Evolutionary conservation across 192 early-diverging fungal species (phyloP).

Genomic region (Geranomyces michiganensis): DNA sequence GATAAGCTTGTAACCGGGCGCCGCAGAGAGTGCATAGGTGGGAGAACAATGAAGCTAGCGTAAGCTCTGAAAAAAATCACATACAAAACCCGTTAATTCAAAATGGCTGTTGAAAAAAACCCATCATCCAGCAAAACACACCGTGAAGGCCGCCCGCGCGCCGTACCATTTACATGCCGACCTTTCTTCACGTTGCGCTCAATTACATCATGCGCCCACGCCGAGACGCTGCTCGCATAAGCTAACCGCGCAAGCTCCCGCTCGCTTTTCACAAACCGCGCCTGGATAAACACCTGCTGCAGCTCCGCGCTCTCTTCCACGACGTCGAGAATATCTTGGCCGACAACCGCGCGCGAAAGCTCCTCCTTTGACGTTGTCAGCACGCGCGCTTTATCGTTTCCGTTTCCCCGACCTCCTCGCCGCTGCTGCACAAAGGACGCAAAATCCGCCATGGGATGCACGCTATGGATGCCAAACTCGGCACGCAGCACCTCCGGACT

Average conservation of each 20-base stretch:
- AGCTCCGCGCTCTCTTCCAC: constrained; percentile 44
- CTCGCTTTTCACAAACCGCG: constrained; percentile 79
- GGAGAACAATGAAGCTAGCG: constrained; percentile 76
- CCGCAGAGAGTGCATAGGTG: constrained; percentile 62
- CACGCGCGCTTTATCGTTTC: background rate
- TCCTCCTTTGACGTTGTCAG: constrained; percentile 14
- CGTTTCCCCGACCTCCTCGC: background rate
- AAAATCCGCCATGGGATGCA: background rate
- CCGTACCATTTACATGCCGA: constrained; percentile 35
- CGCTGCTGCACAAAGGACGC: background rate
- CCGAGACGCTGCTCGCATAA: constrained; percentile 55
- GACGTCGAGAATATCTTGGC: background rate
- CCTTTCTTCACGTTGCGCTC: constrained; percentile 61
- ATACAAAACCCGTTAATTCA: no score
- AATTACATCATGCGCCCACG: constrained; percentile 40
- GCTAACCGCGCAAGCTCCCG: constrained; percentile 74
- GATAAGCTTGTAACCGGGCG: constrained; percentile 74
- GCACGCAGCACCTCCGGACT: background rate
- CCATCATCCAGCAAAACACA: background rate
- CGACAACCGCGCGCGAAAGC: background rate
- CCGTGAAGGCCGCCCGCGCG: background rate
- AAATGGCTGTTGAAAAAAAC: background rate
- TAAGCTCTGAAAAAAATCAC: constrained; percentile 65
- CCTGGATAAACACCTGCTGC: constrained; percentile 65
- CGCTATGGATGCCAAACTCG: background rate